phyloP scores from a whole-genome alignment of 805 yeast genomes.

The Pichia nanzhaoensis region DNA sequence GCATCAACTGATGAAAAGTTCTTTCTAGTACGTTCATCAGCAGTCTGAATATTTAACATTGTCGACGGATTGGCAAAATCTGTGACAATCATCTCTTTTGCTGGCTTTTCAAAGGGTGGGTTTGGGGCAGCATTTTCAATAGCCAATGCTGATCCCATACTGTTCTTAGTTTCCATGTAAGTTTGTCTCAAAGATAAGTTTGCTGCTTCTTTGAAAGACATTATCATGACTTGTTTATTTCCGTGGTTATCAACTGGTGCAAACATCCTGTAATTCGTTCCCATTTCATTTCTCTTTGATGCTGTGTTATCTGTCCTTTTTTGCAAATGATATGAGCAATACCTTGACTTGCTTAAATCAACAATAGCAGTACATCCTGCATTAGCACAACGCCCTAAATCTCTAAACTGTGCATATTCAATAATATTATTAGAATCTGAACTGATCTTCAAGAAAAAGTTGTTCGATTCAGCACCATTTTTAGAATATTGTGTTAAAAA shows the following conservation, averaged over 20 bases:
- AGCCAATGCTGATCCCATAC: background rate
- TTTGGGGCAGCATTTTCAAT: constrained; percentile 2
- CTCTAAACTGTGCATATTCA: constrained; percentile 66
- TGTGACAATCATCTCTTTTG: constrained; percentile 7
- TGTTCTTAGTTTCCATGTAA: constrained; percentile 19
- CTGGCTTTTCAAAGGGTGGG: background rate
- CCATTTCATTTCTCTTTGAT: constrained; percentile 71
- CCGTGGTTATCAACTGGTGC: constrained; percentile 45
- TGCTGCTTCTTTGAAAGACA: constrained; percentile 12
- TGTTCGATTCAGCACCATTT: constrained; percentile 10
- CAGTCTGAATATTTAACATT: constrained; percentile 7
- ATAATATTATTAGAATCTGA: constrained; percentile 43
- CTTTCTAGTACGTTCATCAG: constrained; percentile 10
- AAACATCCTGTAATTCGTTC: constrained; percentile 48
- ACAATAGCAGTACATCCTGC: constrained; percentile 54
- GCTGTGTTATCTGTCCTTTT: constrained; percentile 42
- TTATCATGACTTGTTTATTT: constrained; percentile 35
- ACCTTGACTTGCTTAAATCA: constrained; percentile 42
- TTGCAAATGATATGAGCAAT: constrained; percentile 72
- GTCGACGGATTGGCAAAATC: constrained; percentile 15
- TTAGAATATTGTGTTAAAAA: constrained; percentile 33
- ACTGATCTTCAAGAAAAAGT: constrained; percentile 50
- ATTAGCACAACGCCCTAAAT: constrained; percentile 65
- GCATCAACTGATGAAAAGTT: constrained; percentile 37
- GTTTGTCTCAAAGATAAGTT: too few species aligned